Evolutionary conservation across 306 rosid genomes (phyloP).

Genomic region (Trifolium subterraneum): DNA sequence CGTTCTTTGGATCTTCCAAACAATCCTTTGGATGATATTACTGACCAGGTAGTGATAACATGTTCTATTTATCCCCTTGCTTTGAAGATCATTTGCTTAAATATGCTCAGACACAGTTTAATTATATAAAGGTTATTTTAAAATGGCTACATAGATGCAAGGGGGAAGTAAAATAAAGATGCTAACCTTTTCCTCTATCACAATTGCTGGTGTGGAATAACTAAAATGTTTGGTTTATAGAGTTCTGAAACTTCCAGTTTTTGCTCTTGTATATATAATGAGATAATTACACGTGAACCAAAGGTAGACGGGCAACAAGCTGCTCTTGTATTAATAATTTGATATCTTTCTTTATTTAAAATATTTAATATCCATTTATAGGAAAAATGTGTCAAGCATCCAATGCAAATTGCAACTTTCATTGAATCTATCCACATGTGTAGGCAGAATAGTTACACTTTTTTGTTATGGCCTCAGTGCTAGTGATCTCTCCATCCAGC

Average conservation of each 20-base stretch:
- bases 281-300: no score
- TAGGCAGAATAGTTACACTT: conserved; percentile 10
- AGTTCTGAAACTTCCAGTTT: conserved; percentile 10
- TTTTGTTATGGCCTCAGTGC: no score
- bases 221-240: conserved; percentile 23
- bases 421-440: neutral
- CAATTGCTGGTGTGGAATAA: conserved; percentile 8
- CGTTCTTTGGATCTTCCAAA: conserved; percentile 94
- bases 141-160: conserved; percentile 13
- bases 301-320: no score
- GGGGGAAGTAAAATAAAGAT: neutral
- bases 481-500: no score
- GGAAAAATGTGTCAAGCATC: neutral
- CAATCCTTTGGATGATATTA: conserved; percentile 95
- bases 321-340: no score
- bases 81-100: conserved; percentile 22
- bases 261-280: conserved; percentile 29
- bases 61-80: conserved; percentile 25
- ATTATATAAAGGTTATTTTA: neutral
- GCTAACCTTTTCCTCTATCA: conserved; percentile 18
- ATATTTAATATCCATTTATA: conserved; percentile 7
- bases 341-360: conserved; percentile 14
- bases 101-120: conserved; percentile 1
- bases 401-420: conserved; percentile 17
- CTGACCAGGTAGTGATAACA: conserved; percentile 78